Base-by-base conservation (phyloP, 345 rosid species). In the Trapa bicornis region DNA sequence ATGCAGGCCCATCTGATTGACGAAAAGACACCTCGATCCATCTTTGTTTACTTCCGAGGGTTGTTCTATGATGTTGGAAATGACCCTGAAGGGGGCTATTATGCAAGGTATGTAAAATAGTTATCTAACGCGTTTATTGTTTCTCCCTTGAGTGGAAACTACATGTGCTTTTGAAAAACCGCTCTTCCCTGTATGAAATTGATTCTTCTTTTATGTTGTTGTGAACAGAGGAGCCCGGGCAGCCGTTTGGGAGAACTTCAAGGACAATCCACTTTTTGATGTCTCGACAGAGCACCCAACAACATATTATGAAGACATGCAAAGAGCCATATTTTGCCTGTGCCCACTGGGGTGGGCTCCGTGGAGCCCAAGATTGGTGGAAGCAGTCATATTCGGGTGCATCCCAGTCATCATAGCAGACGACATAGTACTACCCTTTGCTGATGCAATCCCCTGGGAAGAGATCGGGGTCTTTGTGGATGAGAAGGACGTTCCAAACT, bases 261-360 rank as follows among this genome's bases (percentile, higher is more conserved):
- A 94, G 79, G 89, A 94, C 78, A 94, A 94, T 71, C 93, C 93
- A 4, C 83, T 94, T 1, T 94, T 94, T 22, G 99, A 94, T 86
- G 89, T 94, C 68, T 94, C 99, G 15, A 89, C 99, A 13, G 96
- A 94, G 71, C 99, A 94, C 77, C 99, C 99, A 35, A 82, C 89
- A 6, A 94, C 96, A 15, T 94, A 94, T 73, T 91, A 94, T 1
- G 97, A 94, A 72, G 99, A 94, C 80, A 94, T 94, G 97, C 99
- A 94, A 41, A 78, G 99, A 71, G 99, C 97, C 48, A 76, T 94
- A 67, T 94, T 94, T 74, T 94, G 99, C 73, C 75, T 94, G 76
- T 94, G 97, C 76, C 99, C 99, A 3, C 93, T 94, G 5, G 99
- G 99, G 42, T 94, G 99, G 97, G 97, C 99, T 0, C 99, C 99